phyloP scores from a whole-genome alignment of 371 early-diverging fungal genomes.

The Spraguea lophii region DNA sequence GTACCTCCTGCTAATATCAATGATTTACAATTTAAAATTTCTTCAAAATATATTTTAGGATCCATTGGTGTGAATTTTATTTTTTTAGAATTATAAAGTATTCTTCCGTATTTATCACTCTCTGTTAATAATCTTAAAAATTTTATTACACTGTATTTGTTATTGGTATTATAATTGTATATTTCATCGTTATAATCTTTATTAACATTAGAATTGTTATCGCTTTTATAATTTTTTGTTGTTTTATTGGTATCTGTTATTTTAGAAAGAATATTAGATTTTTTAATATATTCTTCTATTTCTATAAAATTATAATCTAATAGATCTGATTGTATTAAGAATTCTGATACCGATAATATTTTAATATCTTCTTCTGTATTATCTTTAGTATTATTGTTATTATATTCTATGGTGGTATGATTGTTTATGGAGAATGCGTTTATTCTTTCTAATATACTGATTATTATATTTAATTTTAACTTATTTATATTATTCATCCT shows the following conservation, averaged over 20 bases:
- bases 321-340: constrained; percentile 29
- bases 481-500: constrained; percentile 5
- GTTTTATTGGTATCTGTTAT: too few species aligned
- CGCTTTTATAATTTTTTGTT: too few species aligned
- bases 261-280: not conserved
- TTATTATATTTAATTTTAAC: too few species aligned
- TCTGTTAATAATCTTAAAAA: constrained; percentile 30
- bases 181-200: too few species aligned
- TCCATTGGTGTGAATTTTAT: constrained; percentile 54
- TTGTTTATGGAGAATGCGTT: too few species aligned
- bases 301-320: constrained; percentile 34
- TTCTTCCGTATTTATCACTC: constrained; percentile 25
- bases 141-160: constrained; percentile 23
- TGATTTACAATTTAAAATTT: constrained; percentile 58
- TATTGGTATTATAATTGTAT: too few species aligned
- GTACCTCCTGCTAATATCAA: constrained; percentile 81
- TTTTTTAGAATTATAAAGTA: constrained; percentile 8
- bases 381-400: not conserved
- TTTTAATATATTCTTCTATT: constrained; percentile 27
- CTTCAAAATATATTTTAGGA: constrained; percentile 59
- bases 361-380: not conserved
- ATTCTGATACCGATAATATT: constrained; percentile 25
- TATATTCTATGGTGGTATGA: too few species aligned
- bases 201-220: too few species aligned
- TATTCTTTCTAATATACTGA: too few species aligned